Evolutionary conservation across 2,329 filamentous ascomycete species (phyloP), one percentile per base, ranked within the genome.

Genomic region (Fusarium sp.): DNA sequence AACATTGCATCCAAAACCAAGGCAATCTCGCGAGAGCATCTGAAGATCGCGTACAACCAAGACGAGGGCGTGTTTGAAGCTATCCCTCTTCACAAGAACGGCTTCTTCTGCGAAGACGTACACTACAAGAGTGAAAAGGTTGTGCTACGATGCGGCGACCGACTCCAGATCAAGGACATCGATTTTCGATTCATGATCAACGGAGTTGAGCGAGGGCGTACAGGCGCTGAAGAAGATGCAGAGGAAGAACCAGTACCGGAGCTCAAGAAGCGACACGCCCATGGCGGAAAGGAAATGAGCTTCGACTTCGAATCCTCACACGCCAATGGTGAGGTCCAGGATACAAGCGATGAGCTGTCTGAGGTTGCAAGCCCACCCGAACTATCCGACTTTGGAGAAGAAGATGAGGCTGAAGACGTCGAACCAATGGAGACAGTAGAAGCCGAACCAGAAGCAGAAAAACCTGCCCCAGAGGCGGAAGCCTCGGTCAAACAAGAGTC

Each of bases 151-250:
- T 90, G 91, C 72, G 89, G 90, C 37, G 89, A 89, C 68, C 82
- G 85, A n/a, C 84, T 95, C 40, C 90, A 92, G 76, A 91, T 95
- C 77, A 92, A 92, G 60, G 89, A 90, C 64, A 88, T 95, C 4
- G 84, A 86, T 47, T 90, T 95, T 67, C 82, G 81, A 13, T 94
- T 95, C 77, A 82, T 89, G 46, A 88, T 94, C 69, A 93, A 92
- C 43, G 88, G 88, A 59, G 86, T 89, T n/a, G 82, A 86, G 16
- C 77, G 82, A 27, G 88, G 88, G 16, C 84, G 85, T 62, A 89
- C 88, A 4, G 89, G 88, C 36, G 88, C 87, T 6, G 88, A 91
- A 68, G 84, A 88, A 51, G 82, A 83, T 30, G 78, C 84, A 16
- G 86, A 88, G 57, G 86, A 89, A 52, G 82, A 84, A 46, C 51